Base-by-base conservation (phyloP, 83 land plant genomes). In the Thuja plicata region DNA sequence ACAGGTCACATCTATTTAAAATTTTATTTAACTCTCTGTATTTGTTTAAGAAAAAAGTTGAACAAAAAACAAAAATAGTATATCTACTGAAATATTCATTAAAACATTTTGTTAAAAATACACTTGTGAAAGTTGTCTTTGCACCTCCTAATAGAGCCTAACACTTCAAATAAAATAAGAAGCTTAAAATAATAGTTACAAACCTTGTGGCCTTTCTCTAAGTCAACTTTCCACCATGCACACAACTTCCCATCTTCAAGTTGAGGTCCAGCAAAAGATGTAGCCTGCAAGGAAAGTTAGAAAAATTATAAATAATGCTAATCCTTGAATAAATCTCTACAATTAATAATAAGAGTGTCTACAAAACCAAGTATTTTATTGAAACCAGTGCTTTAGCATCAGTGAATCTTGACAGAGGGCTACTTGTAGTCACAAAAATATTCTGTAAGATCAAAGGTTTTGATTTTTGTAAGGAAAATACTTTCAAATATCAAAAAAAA, bases 211-310 rank as follows among this genome's bases (percentile, higher is more conserved):
- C 90, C 98, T 81, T 92, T 88, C 70, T 97, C 99, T 85, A 98
- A 89, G 86, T 98, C 99, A 83, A 98, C 94, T 93, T 93, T 97
- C 99, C 99, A 98, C 99, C 99, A 98, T 27, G 99, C 88, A 62
- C 89, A 92, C 15, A 70, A 90, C 46, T 86, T 87, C 34, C 99
- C 99, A 89, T 91, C 93, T 88, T 95, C 95, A 50, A 93, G 79
- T 37, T 96, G 91, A 54, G 99, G 95, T 41, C 99, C 99, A 89
- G 99, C 95, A 92, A 94, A 93, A 43, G 96, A 98, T 3, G 98
- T 97, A 84, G 94, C 99, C 99, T 98, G 86, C 54, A 21, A 54
- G 48, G 35, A 82, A 70, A 48, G 38, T 62, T 27, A 2, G 24
- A 84, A 76, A 90, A 57, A 21, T 38, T 34, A 40, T 37, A 54